Conservation (phyloP, 2,329 filamentous ascomycete species). For the Aspergillus novofumigatus region DNA sequence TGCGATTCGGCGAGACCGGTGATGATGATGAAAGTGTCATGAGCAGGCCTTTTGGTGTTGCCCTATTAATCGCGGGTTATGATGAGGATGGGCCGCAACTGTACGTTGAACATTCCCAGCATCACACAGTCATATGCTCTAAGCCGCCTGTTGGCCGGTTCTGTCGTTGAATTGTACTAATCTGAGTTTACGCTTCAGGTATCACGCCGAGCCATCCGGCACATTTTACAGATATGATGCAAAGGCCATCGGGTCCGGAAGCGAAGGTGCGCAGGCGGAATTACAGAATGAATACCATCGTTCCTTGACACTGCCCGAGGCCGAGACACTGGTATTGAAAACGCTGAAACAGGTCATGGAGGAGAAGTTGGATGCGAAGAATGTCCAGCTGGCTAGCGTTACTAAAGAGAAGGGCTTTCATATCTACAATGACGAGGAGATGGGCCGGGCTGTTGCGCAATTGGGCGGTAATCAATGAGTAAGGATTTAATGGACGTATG, state of each 20-base stretch:
- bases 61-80: constrained; percentile 90
- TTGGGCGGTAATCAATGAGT: constrained; percentile 42
- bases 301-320: constrained; percentile 87
- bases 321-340: constrained; percentile 93
- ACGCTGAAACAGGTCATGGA: constrained; percentile 99
- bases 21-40: constrained; percentile 99
- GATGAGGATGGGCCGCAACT: constrained; percentile 95
- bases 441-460: constrained; percentile 85
- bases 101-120: constrained; percentile 40
- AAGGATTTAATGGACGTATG: constrained; percentile 13
- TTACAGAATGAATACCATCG: constrained; percentile 99
- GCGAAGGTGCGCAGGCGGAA: constrained; percentile 95
- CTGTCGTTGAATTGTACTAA: not conserved
- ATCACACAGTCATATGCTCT: not conserved
- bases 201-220: constrained; percentile 95
- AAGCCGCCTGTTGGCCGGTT: not conserved
- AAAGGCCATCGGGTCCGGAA: constrained; percentile 96
- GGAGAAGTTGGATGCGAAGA: constrained; percentile 98
- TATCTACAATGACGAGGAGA: constrained; percentile 97
- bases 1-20: constrained; percentile 94
- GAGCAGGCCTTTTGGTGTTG: constrained; percentile 94
- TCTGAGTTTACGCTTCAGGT: constrained; percentile 47
- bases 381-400: constrained; percentile 95
- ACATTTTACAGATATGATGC: constrained; percentile 99
- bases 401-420: constrained; percentile 97